Percentiles rank a stretch among this genome's conserved stretches.
Conservation (phyloP, 75 land plant species). For the Chamaecyparis obtusa region DNA sequence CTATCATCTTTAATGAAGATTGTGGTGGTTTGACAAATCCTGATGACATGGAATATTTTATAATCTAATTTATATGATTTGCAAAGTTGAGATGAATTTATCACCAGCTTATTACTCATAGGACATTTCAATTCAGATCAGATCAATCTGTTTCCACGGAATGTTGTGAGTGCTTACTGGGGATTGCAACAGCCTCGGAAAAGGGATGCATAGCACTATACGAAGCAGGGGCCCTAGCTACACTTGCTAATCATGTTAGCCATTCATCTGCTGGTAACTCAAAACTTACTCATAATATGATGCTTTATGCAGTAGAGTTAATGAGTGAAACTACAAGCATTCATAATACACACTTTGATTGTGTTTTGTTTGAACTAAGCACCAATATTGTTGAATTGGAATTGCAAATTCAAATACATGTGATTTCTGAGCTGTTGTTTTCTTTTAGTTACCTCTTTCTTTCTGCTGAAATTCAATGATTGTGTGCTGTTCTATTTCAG, state of each 20-base stretch:
- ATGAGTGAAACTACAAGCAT: neutral
- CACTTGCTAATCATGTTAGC: slow-evolving; percentile 39
- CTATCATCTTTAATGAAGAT: neutral
- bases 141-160: slow-evolving; percentile 44
- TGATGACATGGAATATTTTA: neutral
- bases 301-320: neutral
- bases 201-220: slow-evolving; percentile 42
- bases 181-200: slow-evolving; percentile 60
- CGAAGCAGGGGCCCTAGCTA: slow-evolving; percentile 38
- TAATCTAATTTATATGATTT: neutral
- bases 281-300: neutral
- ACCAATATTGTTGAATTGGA: neutral
- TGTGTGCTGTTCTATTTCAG: neutral
- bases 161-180: slow-evolving; percentile 73
- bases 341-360: neutral
- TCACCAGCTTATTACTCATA: neutral
- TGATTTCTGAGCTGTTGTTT: neutral
- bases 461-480: neutral
- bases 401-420: neutral
- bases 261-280: slow-evolving; percentile 43
- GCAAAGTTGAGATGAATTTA: neutral
- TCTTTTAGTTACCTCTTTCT: neutral
- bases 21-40: neutral
- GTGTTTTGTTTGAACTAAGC: neutral
- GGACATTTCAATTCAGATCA: slow-evolving; percentile 29